A percentile compares a stretch with the other conserved stretches of the same genome.
Evolutionary conservation across 768 basidiomycete genomes (phyloP).

Genomic region (Chlorophyllum brunneum): DNA sequence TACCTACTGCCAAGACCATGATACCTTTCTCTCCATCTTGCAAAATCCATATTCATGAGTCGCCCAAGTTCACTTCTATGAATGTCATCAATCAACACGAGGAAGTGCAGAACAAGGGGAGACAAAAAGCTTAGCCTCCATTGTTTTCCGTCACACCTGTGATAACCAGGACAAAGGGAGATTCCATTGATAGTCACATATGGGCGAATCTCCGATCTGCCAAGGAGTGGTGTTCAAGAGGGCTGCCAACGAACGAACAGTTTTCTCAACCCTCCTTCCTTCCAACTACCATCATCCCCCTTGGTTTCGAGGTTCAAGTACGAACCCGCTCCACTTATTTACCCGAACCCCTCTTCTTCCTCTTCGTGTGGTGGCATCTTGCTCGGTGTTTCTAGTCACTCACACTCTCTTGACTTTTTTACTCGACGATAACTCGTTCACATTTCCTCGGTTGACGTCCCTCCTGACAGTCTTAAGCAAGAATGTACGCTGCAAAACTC

Average conservation of each 20-base stretch:
- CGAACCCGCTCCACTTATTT: constrained; percentile 8
- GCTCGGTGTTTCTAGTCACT: constrained; percentile 14
- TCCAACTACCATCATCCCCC: constrained; percentile 8
- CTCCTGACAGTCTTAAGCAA: constrained; percentile 6
- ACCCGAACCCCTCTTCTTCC: constrained; percentile 15
- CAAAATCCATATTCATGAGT: too few species aligned
- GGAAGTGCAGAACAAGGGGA: not conserved
- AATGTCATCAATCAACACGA: not conserved
- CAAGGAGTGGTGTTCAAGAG: not conserved
- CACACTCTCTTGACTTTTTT: constrained; percentile 13
- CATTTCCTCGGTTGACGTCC: not conserved
- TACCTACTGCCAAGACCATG: not conserved
- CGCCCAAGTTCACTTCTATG: too few species aligned
- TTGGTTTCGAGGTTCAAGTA: constrained; percentile 11
- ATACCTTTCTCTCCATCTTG: too few species aligned
- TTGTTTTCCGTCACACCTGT: constrained; percentile 3
- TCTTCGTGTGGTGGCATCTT: constrained; percentile 16
- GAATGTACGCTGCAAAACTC: constrained; percentile 20
- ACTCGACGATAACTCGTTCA: not conserved
- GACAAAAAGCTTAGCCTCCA: not conserved
- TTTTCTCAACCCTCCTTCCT: constrained; percentile 8
- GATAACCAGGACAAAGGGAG: not conserved
- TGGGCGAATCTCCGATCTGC: constrained; percentile 10
- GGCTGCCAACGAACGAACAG: not conserved
- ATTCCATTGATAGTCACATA: constrained; percentile 8